A percentile compares a stretch with the other conserved stretches of the same genome.
These are phyloP conservation scores for Aaosphaeria arxii DNA, from an alignment of 2,329 filamentous ascomycete species.

Conservation along the genomic window DNA sequence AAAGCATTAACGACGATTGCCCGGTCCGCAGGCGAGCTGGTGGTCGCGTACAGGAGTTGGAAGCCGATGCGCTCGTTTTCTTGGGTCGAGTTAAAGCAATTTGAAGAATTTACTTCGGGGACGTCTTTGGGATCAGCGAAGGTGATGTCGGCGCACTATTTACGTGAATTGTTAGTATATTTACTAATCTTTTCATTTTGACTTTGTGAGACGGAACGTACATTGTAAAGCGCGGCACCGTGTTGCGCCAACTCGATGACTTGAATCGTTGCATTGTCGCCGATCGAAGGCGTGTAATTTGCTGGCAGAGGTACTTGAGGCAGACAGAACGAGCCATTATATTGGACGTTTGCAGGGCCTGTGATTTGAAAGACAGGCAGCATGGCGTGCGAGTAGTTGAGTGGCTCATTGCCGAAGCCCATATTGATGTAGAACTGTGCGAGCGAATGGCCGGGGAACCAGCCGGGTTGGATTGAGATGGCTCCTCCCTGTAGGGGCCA, in stretches of 20 bases:
- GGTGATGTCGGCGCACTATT: slow-evolving; percentile 91
- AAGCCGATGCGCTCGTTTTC: slow-evolving; percentile 57
- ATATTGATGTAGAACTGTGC: slow-evolving; percentile 90
- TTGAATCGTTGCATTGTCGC: slow-evolving; percentile 91
- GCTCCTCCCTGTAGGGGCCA: slow-evolving; percentile 89
- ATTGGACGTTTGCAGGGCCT: slow-evolving; percentile 79
- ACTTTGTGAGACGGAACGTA: slow-evolving; percentile 43
- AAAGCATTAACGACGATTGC: slow-evolving; percentile 21
- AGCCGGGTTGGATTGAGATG: slow-evolving; percentile 87
- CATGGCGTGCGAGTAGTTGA: slow-evolving; percentile 86
- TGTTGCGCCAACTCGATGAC: slow-evolving; percentile 80
- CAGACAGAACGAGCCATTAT: slow-evolving; percentile 82
- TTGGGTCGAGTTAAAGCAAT: slow-evolving; percentile 81
- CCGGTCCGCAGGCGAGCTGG: slow-evolving; percentile 27
- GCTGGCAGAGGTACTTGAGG: slow-evolving; percentile 82
- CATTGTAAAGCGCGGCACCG: slow-evolving; percentile 78
- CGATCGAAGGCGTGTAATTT: slow-evolving; percentile 67
- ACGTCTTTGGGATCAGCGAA: slow-evolving; percentile 81
- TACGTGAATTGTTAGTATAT: slow-evolving; percentile 2
- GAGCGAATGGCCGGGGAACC: slow-evolving; percentile 84
- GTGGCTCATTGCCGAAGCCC: slow-evolving; percentile 75
- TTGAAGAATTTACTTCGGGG: slow-evolving; percentile 69
- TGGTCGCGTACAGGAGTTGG: slow-evolving; percentile 68
- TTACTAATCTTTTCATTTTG: not conserved
- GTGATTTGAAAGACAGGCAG: slow-evolving; percentile 76